Conservation (phyloP, 164 flowering plant species). For the Aristolochia fimbriata region DNA sequence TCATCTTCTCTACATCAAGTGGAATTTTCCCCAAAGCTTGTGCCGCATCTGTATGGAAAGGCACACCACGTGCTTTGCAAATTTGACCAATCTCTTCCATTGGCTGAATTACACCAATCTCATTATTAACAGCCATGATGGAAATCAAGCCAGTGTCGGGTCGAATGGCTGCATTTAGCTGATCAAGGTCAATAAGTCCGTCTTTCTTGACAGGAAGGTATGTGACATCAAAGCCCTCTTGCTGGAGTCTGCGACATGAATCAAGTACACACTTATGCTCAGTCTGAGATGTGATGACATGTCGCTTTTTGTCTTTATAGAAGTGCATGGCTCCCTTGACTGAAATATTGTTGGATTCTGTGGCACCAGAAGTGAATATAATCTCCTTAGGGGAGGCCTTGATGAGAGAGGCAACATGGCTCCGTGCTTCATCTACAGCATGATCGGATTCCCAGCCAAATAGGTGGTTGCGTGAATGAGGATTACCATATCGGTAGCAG, state of each 20-base stretch:
- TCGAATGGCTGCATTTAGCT: constrained; percentile 41
- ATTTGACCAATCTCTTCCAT: constrained; percentile 80
- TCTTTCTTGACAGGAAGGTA: constrained; percentile 72
- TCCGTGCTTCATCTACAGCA: constrained; percentile 75
- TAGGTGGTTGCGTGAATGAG: constrained; percentile 93
- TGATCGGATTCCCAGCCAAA: constrained; percentile 95
- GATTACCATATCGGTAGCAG: constrained; percentile 72
- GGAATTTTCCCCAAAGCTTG: constrained; percentile 89
- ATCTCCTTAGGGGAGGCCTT: constrained; percentile 87
- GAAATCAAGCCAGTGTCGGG: constrained; percentile 87
- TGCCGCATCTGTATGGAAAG: constrained; percentile 88
- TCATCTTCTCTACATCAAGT: constrained; percentile 76
- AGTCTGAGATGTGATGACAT: constrained; percentile 90
- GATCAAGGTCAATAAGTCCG: constrained; percentile 62
- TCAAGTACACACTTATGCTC: constrained; percentile 99
- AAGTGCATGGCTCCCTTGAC: constrained; percentile 84
- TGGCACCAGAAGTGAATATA: constrained; percentile 94
- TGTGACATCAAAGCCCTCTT: constrained; percentile 83
- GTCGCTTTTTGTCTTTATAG: constrained; percentile 63
- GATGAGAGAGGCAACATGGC: constrained; percentile 62
- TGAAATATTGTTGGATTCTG: constrained; percentile 89
- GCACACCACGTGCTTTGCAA: constrained; percentile 53
- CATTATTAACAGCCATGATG: constrained; percentile 87
- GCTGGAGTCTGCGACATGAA: constrained; percentile 84
- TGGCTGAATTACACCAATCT: constrained; percentile 94